A percentile compares a stretch with the other conserved stretches of the same genome.
Conservation (phyloP, 169 alveolate genomes). For the Plasmodium gallinaceum region DNA sequence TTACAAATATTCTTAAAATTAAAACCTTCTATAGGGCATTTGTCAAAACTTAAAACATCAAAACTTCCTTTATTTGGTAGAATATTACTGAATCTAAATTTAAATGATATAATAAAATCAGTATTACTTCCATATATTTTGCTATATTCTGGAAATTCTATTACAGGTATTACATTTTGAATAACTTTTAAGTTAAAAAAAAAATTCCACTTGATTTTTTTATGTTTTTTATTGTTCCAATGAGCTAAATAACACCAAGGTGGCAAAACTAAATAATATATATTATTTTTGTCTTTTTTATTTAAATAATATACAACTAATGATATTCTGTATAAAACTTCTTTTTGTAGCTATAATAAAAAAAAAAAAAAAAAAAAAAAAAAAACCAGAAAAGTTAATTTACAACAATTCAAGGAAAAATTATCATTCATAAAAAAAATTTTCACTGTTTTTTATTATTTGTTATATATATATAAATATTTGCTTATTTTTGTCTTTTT, state of each 20-base stretch:
- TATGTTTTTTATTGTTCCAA: constrained; percentile 24
- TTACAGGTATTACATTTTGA: constrained; percentile 69
- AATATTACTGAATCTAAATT: background rate
- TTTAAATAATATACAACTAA: constrained; percentile 49
- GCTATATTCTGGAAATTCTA: constrained; percentile 47
- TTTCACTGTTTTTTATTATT: too few relatives aligned
- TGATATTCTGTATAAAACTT: constrained; percentile 69
- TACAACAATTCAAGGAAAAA: too few relatives aligned
- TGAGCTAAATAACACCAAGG: constrained; percentile 80
- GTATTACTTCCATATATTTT: constrained; percentile 6
- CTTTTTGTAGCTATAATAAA: constrained; percentile 72
- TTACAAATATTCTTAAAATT: constrained; percentile 17
- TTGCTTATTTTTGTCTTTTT: background rate
- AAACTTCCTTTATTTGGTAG: constrained; percentile 8
- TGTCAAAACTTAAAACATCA: constrained; percentile 2
- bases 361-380: background rate
- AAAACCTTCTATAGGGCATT: constrained; percentile 19
- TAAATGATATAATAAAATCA: constrained; percentile 39
- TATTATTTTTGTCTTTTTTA: constrained; percentile 2
- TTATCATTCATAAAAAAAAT: too few relatives aligned
- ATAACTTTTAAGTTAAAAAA: constrained; percentile 36
- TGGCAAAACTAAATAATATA: constrained; percentile 77
- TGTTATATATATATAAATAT: background rate
- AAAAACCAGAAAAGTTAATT: background rate
- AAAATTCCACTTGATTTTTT: constrained; percentile 17